Evolutionary conservation across 2,329 filamentous ascomycete species (phyloP), one percentile per base, ranked within the genome.

Genomic region (Magnaporthales sp.): DNA sequence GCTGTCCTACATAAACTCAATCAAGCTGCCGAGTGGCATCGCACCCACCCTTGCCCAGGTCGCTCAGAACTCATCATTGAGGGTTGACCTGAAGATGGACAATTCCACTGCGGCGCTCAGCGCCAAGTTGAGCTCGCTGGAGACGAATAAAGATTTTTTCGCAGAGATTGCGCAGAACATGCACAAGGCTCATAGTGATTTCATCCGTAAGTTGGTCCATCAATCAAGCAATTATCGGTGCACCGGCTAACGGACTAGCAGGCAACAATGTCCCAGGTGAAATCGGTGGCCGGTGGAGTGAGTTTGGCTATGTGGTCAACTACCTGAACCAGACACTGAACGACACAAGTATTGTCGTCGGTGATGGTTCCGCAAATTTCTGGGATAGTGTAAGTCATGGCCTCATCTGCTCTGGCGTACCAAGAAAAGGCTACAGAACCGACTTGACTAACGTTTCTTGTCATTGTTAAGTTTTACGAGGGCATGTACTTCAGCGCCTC

Each of bases 201-300:
- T 73, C 56, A 67, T 76, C 10, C 69, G 73, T 73, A 68, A 63
- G 69, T 68, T 10, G 15, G 54, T 26, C 54, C n/a, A 13, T 22
- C 27, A 58, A 61, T 10, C 24, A 22, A 58, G n/a, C 4, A 4
- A 26, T 3, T 26, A 15, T 1, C 10, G 7, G 31, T 31, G 8
- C 22, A 22, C 9, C 10, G 46, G 9, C 15, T 60, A 31, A 26
- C 56, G 66, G 62, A 67, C 64, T 69, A 51, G 24, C 51, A 38
- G 22, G 46, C n/a, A 10, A 32, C 54, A 29, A 27, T 8, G 22
- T 29, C 26, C 22, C 22, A 19, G 79, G 78, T 10, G 70, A 77
- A 4, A 84, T 84, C 2, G 81, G 87, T 22, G 88, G 90, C 72
- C 78, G 84, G 65, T 91, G 85, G 81, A 89, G 86, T 13, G 88